phyloP scores from a whole-genome alignment of 169 alveolate species.

The Eimeria praecox region DNA sequence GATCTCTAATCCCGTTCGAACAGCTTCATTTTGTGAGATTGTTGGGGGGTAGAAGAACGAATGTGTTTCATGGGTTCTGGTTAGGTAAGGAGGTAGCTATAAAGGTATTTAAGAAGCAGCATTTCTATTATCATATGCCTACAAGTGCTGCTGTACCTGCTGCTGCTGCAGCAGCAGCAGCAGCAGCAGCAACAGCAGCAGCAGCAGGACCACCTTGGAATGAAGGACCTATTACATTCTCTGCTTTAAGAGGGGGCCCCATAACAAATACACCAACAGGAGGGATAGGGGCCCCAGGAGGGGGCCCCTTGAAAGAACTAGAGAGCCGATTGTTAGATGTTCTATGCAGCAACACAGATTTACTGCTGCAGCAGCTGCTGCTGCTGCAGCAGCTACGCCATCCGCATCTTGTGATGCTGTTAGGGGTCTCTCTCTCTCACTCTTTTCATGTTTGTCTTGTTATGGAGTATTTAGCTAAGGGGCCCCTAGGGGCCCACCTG shows the following conservation, averaged over 20 bases:
- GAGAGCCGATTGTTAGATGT: not conserved
- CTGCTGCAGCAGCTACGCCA: slow-evolving; percentile 50
- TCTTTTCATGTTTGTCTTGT: slow-evolving; percentile 22
- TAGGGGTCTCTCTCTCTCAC: slow-evolving; percentile 9
- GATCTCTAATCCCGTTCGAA: not conserved
- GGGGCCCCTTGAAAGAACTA: not conserved
- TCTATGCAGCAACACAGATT: not conserved
- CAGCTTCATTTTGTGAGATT: not conserved
- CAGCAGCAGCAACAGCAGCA: slow-evolving; percentile 27
- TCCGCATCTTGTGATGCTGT: slow-evolving; percentile 13
- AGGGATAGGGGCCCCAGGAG: not conserved
- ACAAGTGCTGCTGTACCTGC: slow-evolving; percentile 32
- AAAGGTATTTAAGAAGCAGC: slow-evolving; percentile 44
- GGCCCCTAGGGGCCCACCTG: not conserved
- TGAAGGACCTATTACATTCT: slow-evolving; percentile 7
- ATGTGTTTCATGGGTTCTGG: slow-evolving; percentile 12
- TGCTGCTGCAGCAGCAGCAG: slow-evolving; percentile 17
- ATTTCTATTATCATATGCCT: slow-evolving; percentile 25
- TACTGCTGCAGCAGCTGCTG: slow-evolving; percentile 39
- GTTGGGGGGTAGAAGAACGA: slow-evolving; percentile 23
- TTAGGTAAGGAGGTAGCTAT: slow-evolving; percentile 34
- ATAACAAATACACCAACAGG: not conserved
- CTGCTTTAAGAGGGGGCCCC: not conserved
- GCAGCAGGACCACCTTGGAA: slow-evolving; percentile 41
- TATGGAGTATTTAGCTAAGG: slow-evolving; percentile 11